Conservation (phyloP, 1,284 basidiomycete genomes). For the Boletus austroedulis region DNA sequence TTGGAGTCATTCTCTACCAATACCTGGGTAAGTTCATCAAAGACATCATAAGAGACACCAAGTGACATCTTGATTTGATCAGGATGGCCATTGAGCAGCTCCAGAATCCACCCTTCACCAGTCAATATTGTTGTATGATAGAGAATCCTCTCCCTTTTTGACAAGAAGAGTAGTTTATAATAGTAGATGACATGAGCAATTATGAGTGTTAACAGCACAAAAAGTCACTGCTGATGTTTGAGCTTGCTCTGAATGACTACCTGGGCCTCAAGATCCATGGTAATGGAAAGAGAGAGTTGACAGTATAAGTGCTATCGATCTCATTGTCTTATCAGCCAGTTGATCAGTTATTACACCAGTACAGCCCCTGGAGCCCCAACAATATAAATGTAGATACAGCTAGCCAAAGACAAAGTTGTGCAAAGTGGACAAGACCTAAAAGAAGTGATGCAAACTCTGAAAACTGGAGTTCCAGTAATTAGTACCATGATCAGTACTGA, state of each 20-base stretch:
- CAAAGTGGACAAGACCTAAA: too few species aligned
- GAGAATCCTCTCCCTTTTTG: not conserved
- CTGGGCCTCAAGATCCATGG: not conserved
- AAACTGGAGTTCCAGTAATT: too few species aligned
- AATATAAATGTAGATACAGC: too few species aligned
- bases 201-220: not conserved
- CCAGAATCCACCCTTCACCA: not conserved
- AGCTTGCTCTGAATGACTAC: not conserved
- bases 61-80: not conserved
- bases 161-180: not conserved
- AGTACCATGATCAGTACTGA: too few species aligned
- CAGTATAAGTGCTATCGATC: too few species aligned
- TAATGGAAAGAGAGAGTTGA: too few species aligned
- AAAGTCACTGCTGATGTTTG: not conserved
- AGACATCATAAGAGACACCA: not conserved
- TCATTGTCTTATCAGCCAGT: too few species aligned
- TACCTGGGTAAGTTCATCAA: not conserved
- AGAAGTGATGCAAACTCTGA: too few species aligned
- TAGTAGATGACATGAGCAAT: not conserved
- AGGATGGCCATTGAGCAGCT: constrained; percentile 2
- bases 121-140: not conserved
- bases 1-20: not conserved
- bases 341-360: too few species aligned
- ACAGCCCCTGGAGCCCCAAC: too few species aligned
- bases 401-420: too few species aligned